Conservation (phyloP, 1,139 yeast genomes). For the Debaryomycetaceae sp. region DNA sequence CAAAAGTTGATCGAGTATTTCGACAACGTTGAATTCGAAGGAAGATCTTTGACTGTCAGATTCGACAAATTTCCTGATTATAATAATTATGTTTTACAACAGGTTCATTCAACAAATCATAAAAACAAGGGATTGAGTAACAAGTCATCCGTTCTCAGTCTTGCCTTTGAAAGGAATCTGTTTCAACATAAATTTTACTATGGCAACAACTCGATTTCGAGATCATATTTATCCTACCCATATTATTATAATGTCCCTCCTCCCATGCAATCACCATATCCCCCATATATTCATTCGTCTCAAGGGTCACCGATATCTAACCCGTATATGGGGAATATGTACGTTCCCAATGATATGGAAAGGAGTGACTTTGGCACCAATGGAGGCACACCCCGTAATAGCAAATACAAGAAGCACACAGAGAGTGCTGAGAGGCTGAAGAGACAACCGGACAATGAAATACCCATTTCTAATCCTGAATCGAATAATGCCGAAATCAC, state of each 20-base stretch:
- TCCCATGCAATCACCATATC: constrained; percentile 1
- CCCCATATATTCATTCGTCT: constrained; percentile 1
- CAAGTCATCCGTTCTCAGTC: constrained; percentile 12
- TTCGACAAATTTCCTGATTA: constrained; percentile 49
- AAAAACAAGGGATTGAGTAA: constrained; percentile 9
- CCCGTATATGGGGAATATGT: not conserved
- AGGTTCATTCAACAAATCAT: constrained; percentile 15
- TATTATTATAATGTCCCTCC: constrained; percentile 4
- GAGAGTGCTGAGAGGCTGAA: not conserved
- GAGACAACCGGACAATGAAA: not conserved
- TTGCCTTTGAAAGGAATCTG: constrained; percentile 35
- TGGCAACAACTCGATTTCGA: constrained; percentile 11
- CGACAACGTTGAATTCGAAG: constrained; percentile 52
- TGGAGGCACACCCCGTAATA: not conserved
- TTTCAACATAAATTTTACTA: constrained; percentile 34
- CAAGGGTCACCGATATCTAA: not conserved
- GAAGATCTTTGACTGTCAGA: constrained; percentile 58
- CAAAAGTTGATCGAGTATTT: constrained; percentile 46
- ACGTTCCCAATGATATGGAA: not conserved
- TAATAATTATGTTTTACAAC: constrained; percentile 32
- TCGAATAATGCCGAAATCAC: not conserved
- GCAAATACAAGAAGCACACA: not conserved
- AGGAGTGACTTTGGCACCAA: not conserved
- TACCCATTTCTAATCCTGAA: not conserved
- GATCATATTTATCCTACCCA: constrained; percentile 5